phyloP scores from a whole-genome alignment of 208 protist genomes.

The Leishmania tarentolae region DNA sequence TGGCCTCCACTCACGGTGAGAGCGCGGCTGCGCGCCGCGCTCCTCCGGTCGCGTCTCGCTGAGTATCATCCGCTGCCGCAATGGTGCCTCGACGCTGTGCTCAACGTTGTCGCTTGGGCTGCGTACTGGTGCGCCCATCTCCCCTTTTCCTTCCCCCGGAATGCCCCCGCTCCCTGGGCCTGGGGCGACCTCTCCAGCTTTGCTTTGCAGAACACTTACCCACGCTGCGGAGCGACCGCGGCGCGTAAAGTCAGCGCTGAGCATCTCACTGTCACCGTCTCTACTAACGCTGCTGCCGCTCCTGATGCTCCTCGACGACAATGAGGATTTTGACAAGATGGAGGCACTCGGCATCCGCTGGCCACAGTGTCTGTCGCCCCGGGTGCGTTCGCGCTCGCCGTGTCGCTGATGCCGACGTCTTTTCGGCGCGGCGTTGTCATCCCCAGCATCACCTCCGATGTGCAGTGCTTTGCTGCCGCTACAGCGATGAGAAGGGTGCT shows the following conservation, averaged over 20 bases:
- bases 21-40: background rate
- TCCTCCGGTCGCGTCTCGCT: background rate
- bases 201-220: background rate
- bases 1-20: background rate
- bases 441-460: background rate
- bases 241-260: background rate
- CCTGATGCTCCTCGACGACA: background rate
- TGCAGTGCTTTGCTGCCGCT: background rate
- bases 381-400: background rate
- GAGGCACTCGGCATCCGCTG: background rate
- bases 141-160: background rate
- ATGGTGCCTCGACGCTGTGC: background rate
- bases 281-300: background rate
- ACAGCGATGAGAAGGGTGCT: background rate
- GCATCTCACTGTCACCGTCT: background rate
- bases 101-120: background rate
- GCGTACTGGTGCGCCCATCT: background rate
- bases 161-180: background rate
- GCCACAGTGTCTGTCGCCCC: background rate
- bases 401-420: background rate
- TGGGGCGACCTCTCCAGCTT: background rate
- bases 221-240: background rate
- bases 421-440: background rate
- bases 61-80: background rate
- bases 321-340: slow-evolving; percentile 4